These are phyloP conservation scores for Cladosporium sphaerospermum DNA, from an alignment of 2,329 filamentous ascomycete species.

Conservation along the genomic window DNA sequence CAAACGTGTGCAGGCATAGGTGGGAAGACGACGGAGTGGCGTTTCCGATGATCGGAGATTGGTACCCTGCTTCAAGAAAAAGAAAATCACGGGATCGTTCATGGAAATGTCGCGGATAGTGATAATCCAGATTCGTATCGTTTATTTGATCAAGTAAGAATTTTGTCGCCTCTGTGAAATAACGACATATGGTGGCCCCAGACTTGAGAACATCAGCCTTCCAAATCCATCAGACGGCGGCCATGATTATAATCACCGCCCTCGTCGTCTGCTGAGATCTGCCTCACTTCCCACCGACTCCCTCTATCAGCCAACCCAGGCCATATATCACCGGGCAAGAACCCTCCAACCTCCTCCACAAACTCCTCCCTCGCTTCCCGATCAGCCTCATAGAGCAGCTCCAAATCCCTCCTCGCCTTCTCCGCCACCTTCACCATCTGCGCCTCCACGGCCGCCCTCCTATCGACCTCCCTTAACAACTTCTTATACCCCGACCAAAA, in stretches of 20 bases:
- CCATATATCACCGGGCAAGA: conserved; percentile 53
- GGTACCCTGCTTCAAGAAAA: no score
- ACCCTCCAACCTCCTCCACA: conserved; percentile 75
- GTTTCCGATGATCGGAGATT: no score
- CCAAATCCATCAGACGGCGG: not conserved
- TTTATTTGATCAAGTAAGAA: no score
- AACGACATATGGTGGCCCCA: no score
- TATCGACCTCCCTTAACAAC: conserved; percentile 74
- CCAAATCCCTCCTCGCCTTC: conserved; percentile 70
- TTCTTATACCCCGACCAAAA: conserved; percentile 81
- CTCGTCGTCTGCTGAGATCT: not conserved
- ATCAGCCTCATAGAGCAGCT: conserved; percentile 65
- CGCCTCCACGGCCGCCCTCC: conserved; percentile 66
- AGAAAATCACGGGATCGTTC: no score
- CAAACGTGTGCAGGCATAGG: no score
- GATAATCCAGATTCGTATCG: not conserved
- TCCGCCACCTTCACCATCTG: conserved; percentile 68
- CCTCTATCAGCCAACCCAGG: conserved; percentile 20
- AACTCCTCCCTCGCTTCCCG: conserved; percentile 68
- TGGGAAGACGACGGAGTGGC: no score
- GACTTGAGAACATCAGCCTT: not conserved
- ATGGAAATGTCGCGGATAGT: not conserved
- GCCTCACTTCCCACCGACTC: conserved; percentile 20
- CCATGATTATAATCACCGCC: not conserved
- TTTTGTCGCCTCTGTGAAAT: no score